These are phyloP conservation scores for Mycena pura DNA, from an alignment of 768 basidiomycete species.

Conservation along the genomic window DNA sequence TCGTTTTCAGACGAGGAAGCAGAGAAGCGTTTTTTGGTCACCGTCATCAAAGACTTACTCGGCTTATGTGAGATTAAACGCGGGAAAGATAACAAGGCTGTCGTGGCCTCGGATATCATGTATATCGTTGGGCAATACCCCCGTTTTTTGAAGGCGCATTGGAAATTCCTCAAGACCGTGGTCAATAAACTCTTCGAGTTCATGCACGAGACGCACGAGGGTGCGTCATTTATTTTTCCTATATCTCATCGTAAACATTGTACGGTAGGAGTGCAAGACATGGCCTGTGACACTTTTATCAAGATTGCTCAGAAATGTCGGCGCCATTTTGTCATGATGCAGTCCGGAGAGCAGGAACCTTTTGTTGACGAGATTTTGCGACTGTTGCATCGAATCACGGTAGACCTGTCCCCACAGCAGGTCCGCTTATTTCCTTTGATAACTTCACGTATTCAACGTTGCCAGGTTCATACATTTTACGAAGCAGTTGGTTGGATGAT, in stretches of 20 bases:
- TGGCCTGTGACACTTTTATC: conserved; percentile 99
- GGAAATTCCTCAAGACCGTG: conserved; percentile 99
- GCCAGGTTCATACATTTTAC: conserved; percentile 93
- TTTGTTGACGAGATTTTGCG: conserved; percentile 98
- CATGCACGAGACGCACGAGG: conserved; percentile 99
- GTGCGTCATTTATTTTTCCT: conserved; percentile 45
- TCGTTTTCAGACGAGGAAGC: conserved; percentile 86
- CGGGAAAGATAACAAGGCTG: conserved; percentile 99
- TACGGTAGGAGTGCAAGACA: conserved; percentile 91
- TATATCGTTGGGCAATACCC: conserved; percentile 99
- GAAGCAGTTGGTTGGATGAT: conserved; percentile 99
- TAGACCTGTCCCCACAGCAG: conserved; percentile 93
- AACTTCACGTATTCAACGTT: conserved; percentile 21
- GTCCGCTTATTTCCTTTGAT: conserved; percentile 36
- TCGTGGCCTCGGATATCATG: conserved; percentile 96
- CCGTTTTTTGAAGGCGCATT: conserved; percentile 98
- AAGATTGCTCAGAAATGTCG: conserved; percentile 99
- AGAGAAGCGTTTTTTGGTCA: conserved; percentile 98
- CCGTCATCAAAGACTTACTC: conserved; percentile 98
- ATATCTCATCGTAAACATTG: conserved; percentile 10
- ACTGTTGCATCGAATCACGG: conserved; percentile 89
- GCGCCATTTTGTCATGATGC: conserved; percentile 98
- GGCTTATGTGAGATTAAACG: conserved; percentile 98
- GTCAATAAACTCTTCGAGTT: conserved; percentile 99
- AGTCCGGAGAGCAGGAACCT: conserved; percentile 95